These are phyloP conservation scores for Arthrobotrys megalospora DNA, from an alignment of 2,329 filamentous ascomycete genomes.

Conservation along the genomic window DNA sequence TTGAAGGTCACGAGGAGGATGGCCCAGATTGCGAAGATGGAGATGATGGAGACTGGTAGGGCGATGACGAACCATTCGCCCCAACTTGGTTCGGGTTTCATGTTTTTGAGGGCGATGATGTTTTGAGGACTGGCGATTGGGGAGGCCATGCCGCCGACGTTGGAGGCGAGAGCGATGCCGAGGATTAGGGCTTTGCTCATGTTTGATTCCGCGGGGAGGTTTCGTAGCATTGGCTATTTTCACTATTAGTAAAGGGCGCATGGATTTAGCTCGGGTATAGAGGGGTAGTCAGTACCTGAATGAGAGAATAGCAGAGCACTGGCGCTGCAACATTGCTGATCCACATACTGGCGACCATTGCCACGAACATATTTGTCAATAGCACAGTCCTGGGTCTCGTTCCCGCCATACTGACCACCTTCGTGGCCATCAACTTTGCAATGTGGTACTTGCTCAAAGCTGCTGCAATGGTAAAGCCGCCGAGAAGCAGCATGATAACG, in stretches of 20 bases:
- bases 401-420: slow-evolving; percentile 95
- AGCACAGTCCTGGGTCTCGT: slow-evolving; percentile 90
- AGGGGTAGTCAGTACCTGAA: slow-evolving; percentile 78
- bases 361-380: slow-evolving; percentile 98
- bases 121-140: slow-evolving; percentile 98
- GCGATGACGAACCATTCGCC: slow-evolving; percentile 97
- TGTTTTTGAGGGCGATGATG: slow-evolving; percentile 95
- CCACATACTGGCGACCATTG: slow-evolving; percentile 98
- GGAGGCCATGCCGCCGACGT: slow-evolving; percentile 95
- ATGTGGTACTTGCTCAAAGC: slow-evolving; percentile 98
- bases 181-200: slow-evolving; percentile 97
- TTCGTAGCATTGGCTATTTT: slow-evolving; percentile 86
- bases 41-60: slow-evolving; percentile 91
- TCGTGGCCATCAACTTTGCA: slow-evolving; percentile 95
- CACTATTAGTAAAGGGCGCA: slow-evolving; percentile 27
- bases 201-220: slow-evolving; percentile 87
- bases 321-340: slow-evolving; percentile 98
- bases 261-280: background rate
- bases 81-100: slow-evolving; percentile 93
- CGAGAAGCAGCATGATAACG: slow-evolving; percentile 96
- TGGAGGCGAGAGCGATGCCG: slow-evolving; percentile 93
- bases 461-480: slow-evolving; percentile 95
- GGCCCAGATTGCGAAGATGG: slow-evolving; percentile 88
- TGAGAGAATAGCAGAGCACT: slow-evolving; percentile 96
- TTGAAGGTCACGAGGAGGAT: slow-evolving; percentile 88